phyloP scores from a whole-genome alignment of 129 eudicot genomes.

The Lactuca sativa region DNA sequence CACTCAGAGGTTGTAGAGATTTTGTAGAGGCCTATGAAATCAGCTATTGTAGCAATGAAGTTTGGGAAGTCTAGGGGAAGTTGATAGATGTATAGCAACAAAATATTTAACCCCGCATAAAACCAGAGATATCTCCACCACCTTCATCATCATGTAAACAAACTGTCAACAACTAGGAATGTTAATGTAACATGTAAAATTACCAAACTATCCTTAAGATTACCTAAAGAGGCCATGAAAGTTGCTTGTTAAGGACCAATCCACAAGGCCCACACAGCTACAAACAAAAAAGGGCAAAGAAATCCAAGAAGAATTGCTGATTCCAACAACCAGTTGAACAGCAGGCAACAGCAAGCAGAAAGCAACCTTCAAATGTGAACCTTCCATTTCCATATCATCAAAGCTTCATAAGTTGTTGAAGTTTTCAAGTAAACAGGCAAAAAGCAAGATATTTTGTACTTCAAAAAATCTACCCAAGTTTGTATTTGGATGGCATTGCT shows the following conservation, averaged over 20 bases:
- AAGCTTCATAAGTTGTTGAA: slow-evolving; percentile 19
- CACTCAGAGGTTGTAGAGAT: slow-evolving; percentile 37
- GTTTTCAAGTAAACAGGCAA: background rate
- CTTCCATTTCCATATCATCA: slow-evolving; percentile 17
- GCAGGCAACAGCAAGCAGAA: slow-evolving; percentile 52
- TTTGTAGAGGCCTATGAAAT: slow-evolving; percentile 47
- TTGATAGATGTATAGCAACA: slow-evolving; percentile 50
- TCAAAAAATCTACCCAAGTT: no score
- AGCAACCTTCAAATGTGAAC: slow-evolving; percentile 53
- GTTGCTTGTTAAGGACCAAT: slow-evolving; percentile 64
- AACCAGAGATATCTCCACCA: slow-evolving; percentile 66
- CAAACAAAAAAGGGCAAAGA: slow-evolving; percentile 56
- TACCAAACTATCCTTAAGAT: background rate
- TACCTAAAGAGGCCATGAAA: slow-evolving; percentile 59
- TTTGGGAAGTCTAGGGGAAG: slow-evolving; percentile 42
- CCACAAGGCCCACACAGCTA: slow-evolving; percentile 62
- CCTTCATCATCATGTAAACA: slow-evolving; percentile 40
- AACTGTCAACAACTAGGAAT: slow-evolving; percentile 13
- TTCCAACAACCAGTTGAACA: slow-evolving; percentile 54
- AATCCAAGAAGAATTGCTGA: slow-evolving; percentile 58
- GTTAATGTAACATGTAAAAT: background rate
- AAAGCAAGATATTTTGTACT: no score
- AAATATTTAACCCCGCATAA: slow-evolving; percentile 49
- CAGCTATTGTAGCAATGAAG: slow-evolving; percentile 21
- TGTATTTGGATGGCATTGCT: no score